These are phyloP conservation scores for Diplogelasinospora grovesii DNA, from an alignment of 495 filamentous ascomycete species.

Conservation along the genomic window DNA sequence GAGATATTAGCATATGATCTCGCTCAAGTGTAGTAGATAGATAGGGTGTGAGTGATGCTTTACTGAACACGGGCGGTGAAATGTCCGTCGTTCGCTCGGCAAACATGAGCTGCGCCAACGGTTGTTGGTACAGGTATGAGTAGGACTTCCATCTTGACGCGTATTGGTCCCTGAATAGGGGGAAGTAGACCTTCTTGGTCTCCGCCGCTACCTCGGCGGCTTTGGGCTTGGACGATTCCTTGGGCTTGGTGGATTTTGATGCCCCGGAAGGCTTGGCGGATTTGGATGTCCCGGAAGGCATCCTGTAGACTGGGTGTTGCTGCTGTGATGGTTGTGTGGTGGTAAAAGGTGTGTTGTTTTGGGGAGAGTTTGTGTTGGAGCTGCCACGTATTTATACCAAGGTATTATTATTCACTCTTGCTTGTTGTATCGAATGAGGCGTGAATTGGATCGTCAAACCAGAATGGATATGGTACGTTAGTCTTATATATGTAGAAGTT, in stretches of 20 bases:
- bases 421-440: too few relatives aligned
- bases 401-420: too few relatives aligned
- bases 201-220: constrained; percentile 65
- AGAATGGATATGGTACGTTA: too few relatives aligned
- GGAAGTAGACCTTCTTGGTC: constrained; percentile 58
- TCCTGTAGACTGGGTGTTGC: constrained; percentile 24
- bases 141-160: constrained; percentile 36
- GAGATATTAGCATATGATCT: constrained; percentile 11
- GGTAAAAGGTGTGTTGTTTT: too few relatives aligned
- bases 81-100: constrained; percentile 21
- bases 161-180: constrained; percentile 47
- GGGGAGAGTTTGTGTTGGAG: too few relatives aligned
- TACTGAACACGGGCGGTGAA: constrained; percentile 35
- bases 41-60: constrained; percentile 13
- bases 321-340: background rate
- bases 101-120: constrained; percentile 33
- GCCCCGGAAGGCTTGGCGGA: too few relatives aligned
- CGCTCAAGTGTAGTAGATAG: constrained; percentile 1
- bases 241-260: too few relatives aligned
- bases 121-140: constrained; percentile 43
- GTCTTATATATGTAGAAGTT: too few relatives aligned
- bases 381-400: too few relatives aligned
- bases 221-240: constrained; percentile 46
- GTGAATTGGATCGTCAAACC: too few relatives aligned
- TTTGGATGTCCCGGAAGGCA: constrained; percentile 42